Percentiles rank a stretch among this genome's conserved stretches.
Evolutionary conservation across 331 rosid genomes (phyloP).

Genomic region (Dryas integrifolia): DNA sequence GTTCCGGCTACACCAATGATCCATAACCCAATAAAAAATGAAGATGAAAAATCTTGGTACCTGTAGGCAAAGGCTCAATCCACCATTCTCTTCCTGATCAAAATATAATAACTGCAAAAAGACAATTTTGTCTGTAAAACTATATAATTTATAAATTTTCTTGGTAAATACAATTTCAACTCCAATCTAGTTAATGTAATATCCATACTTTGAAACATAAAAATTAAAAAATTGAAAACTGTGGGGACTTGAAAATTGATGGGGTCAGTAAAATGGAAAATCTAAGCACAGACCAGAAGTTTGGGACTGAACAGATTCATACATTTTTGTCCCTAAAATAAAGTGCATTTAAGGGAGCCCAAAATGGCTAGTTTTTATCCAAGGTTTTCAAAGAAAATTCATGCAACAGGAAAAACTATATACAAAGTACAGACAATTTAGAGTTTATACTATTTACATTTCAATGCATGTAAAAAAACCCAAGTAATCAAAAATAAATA

Average conservation of each 20-base stretch:
- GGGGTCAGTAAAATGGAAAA: not conserved
- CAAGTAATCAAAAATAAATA: not conserved
- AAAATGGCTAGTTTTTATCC: not conserved
- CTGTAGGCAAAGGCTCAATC: conserved; percentile 93
- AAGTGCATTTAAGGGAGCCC: too few relatives aligned
- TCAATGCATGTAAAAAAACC: not conserved
- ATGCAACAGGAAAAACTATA: not conserved
- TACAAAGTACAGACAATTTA: not conserved
- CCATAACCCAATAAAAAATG: not conserved
- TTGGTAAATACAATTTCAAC: not conserved
- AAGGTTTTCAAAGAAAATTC: not conserved
- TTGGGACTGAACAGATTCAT: not conserved
- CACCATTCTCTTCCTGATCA: conserved; percentile 80
- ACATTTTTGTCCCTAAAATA: not conserved
- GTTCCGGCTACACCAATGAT: not conserved
- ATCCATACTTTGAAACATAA: not conserved
- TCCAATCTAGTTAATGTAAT: not conserved
- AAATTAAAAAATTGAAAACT: not conserved
- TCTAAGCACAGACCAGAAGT: not conserved
- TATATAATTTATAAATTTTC: not conserved
- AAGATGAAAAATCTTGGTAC: conserved; percentile 40
- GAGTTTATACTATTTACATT: not conserved
- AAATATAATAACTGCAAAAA: conserved; percentile 71
- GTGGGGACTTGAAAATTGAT: not conserved
- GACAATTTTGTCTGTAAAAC: conserved; percentile 7